Conservation (phyloP, 2,329 filamentous ascomycete genomes). For the Aspergillus versicolor region DNA sequence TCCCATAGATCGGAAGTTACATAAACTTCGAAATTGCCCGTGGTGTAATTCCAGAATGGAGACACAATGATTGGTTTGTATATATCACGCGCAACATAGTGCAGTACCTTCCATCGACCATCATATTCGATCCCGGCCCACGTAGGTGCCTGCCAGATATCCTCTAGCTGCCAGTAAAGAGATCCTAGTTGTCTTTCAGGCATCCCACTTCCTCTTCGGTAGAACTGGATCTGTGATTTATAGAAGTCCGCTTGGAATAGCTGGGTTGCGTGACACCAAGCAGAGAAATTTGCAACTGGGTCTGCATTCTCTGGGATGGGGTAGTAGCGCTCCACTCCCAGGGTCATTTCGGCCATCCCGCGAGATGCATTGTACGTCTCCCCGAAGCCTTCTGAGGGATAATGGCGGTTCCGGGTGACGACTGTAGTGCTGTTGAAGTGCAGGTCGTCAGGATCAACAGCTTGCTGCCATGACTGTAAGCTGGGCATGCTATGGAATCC, state of each 20-base stretch:
- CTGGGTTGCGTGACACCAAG: slow-evolving; percentile 63
- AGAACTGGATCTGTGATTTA: slow-evolving; percentile 60
- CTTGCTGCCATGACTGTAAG: slow-evolving; percentile 58
- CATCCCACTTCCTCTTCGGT: slow-evolving; percentile 58
- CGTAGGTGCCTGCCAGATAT: slow-evolving; percentile 64
- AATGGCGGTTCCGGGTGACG: slow-evolving; percentile 60
- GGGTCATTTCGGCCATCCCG: slow-evolving; percentile 58
- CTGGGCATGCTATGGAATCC: slow-evolving; percentile 64
- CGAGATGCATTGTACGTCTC: slow-evolving; percentile 34
- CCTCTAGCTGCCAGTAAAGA: slow-evolving; percentile 66
- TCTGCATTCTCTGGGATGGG: slow-evolving; percentile 56
- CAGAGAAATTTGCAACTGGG: slow-evolving; percentile 57
- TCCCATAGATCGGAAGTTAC: slow-evolving; percentile 60
- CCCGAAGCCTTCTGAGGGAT: slow-evolving; percentile 51
- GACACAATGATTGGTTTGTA: slow-evolving; percentile 61
- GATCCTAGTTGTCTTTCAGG: slow-evolving; percentile 59
- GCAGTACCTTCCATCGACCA: slow-evolving; percentile 62
- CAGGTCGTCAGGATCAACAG: slow-evolving; percentile 51
- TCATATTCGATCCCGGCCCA: slow-evolving; percentile 65
- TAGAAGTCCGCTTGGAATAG: slow-evolving; percentile 66
- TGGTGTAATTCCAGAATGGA: slow-evolving; percentile 54
- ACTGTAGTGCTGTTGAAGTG: slow-evolving; percentile 59
- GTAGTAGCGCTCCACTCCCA: slow-evolving; percentile 57
- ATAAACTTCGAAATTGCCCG: slow-evolving; percentile 53
- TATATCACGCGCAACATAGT: slow-evolving; percentile 58